Conservation (phyloP, 257 asterid species). For the Solanum megistacrolobum region DNA sequence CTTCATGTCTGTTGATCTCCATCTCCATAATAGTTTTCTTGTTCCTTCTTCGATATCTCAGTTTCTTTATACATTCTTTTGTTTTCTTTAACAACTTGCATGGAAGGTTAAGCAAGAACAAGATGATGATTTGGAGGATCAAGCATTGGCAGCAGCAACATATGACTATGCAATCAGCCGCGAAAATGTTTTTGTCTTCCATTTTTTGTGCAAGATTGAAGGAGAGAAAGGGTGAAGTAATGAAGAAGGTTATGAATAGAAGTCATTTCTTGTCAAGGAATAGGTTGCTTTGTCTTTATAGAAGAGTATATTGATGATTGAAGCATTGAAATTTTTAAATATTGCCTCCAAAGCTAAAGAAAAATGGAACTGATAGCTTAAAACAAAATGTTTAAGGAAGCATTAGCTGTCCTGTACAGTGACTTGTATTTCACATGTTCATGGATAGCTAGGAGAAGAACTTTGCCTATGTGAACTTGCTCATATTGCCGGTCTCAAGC, state of each 20-base stretch:
- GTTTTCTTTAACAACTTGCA: conserved; percentile 35
- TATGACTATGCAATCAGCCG: conserved; percentile 76
- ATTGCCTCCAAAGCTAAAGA: conserved; percentile 30
- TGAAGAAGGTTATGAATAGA: conserved; percentile 22
- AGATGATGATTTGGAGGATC: conserved; percentile 58
- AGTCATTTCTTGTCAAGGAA: conserved; percentile 37
- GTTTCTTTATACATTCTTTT: conserved; percentile 27
- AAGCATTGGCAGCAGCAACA: conserved; percentile 81
- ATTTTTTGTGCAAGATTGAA: conserved; percentile 15
- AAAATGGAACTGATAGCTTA: conserved; percentile 4
- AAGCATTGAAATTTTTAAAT: conserved; percentile 42
- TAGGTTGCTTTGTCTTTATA: conserved; percentile 33
- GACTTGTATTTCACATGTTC: conserved; percentile 37
- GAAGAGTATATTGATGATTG: conserved; percentile 55
- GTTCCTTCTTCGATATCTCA: conserved; percentile 20
- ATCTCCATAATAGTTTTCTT: conserved; percentile 15
- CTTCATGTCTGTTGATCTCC: conserved; percentile 12
- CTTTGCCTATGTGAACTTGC: not conserved
- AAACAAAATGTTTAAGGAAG: conserved; percentile 20
- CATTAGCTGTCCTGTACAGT: conserved; percentile 18
- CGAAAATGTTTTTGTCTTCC: conserved; percentile 55
- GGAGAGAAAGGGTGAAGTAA: not conserved
- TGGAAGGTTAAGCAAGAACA: conserved; percentile 55
- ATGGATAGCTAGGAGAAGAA: not conserved
- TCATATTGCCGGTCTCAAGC: not conserved